phyloP scores from a whole-genome alignment of 148 eudicot species.

The Cornus florida region DNA sequence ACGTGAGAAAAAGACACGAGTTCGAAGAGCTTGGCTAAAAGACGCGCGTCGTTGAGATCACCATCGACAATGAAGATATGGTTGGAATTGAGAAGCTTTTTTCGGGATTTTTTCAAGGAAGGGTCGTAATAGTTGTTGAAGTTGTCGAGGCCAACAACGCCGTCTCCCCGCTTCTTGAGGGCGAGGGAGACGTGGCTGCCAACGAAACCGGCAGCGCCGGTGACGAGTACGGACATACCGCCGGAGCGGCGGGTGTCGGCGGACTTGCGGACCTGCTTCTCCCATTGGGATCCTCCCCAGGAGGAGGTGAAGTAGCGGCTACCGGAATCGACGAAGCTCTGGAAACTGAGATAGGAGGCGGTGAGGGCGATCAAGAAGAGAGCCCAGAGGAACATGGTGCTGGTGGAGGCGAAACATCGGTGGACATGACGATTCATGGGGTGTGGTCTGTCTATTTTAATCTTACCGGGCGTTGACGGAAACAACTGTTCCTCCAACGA shows the following conservation, averaged over 20 bases:
- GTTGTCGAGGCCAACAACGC: constrained; percentile 82
- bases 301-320: constrained; percentile 45
- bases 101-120: constrained; percentile 50
- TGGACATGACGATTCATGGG: constrained; percentile 47
- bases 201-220: constrained; percentile 83
- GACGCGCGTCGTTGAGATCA: constrained; percentile 49
- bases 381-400: constrained; percentile 67
- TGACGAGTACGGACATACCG: constrained; percentile 65
- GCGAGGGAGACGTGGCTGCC: constrained; percentile 72
- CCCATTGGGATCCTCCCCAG: constrained; percentile 65
- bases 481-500: constrained; percentile 57
- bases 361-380: constrained; percentile 62
- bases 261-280: constrained; percentile 51
- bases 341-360: constrained; percentile 63
- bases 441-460: constrained; percentile 43
- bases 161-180: constrained; percentile 66
- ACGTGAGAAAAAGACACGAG: constrained; percentile 63
- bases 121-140: constrained; percentile 78
- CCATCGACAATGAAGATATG: constrained; percentile 54
- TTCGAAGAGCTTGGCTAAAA: constrained; percentile 54
- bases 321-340: constrained; percentile 60
- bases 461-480: constrained; percentile 73
- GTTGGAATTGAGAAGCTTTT: constrained; percentile 20
- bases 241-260: constrained; percentile 54
- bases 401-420: constrained; percentile 68